A percentile compares a stretch with the other conserved stretches of the same genome.
These are phyloP conservation scores for Passalora sequoiae DNA, from an alignment of 2,329 filamentous ascomycete species.

Conservation along the genomic window DNA sequence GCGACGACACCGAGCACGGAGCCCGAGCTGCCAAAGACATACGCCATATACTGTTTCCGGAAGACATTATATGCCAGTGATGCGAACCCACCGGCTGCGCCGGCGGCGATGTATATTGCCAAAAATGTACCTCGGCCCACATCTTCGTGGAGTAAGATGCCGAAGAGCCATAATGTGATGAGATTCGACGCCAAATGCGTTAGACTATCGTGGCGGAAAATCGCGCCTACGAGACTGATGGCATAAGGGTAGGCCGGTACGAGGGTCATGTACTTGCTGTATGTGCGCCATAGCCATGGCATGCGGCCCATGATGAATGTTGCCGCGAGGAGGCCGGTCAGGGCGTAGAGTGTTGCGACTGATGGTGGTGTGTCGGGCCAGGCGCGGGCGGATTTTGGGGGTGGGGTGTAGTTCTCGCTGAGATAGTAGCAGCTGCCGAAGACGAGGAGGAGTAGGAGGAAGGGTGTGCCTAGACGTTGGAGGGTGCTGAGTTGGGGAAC, in stretches of 20 bases:
- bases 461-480: conserved; percentile 44
- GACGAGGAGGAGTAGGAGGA: conserved; percentile 35
- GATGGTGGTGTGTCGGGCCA: conserved; percentile 59
- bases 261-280: conserved; percentile 66
- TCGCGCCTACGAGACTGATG: conserved; percentile 56
- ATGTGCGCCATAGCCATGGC: conserved; percentile 58
- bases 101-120: conserved; percentile 59
- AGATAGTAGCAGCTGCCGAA: conserved; percentile 42
- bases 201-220: conserved; percentile 64
- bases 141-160: conserved; percentile 63
- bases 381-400: conserved; percentile 47
- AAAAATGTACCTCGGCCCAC: conserved; percentile 65
- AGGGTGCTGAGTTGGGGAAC: conserved; percentile 30
- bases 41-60: conserved; percentile 39
- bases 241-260: conserved; percentile 61
- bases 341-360: conserved; percentile 57
- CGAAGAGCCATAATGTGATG: conserved; percentile 60
- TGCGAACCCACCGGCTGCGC: conserved; percentile 54
- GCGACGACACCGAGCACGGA: conserved; percentile 57
- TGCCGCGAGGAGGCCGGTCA: conserved; percentile 57
- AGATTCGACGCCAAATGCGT: conserved; percentile 62
- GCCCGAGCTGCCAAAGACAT: conserved; percentile 63
- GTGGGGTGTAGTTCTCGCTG: conserved; percentile 48
- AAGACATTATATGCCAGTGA: conserved; percentile 49
- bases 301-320: conserved; percentile 58